Evolutionary conservation across 2,329 filamentous ascomycete species (phyloP).

Genomic region (Fusarium irregulare): DNA sequence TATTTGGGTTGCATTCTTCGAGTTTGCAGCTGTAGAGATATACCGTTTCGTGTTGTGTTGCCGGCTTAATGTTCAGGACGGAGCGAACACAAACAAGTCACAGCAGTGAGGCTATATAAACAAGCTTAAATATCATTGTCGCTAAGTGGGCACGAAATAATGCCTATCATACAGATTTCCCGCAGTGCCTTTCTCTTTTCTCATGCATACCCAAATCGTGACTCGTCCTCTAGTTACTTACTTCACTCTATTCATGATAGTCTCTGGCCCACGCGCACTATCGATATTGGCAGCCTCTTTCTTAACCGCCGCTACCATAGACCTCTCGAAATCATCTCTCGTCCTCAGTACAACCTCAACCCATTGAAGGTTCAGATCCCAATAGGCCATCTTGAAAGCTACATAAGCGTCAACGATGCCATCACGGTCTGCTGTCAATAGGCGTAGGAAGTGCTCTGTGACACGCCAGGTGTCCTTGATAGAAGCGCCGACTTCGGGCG

Average conservation of each 20-base stretch:
- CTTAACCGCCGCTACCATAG: slow-evolving; percentile 90
- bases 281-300: slow-evolving; percentile 86
- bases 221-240: slow-evolving; percentile 64
- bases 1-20: slow-evolving; percentile 3
- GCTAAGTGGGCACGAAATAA: slow-evolving; percentile 36
- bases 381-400: slow-evolving; percentile 85
- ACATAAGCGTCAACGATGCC: slow-evolving; percentile 82
- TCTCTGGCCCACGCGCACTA: slow-evolving; percentile 84
- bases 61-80: neutral
- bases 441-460: slow-evolving; percentile 82
- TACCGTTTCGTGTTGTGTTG: slow-evolving; percentile 16
- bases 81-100: slow-evolving; percentile 8
- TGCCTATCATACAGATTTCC: slow-evolving; percentile 32
- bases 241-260: slow-evolving; percentile 94
- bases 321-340: slow-evolving; percentile 92
- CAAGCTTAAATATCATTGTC: slow-evolving; percentile 29
- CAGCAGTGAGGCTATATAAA: slow-evolving; percentile 19
- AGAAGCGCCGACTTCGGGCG: slow-evolving; percentile 73
- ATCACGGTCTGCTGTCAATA: slow-evolving; percentile 82
- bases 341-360: slow-evolving; percentile 89
- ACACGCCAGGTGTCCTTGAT: slow-evolving; percentile 95
- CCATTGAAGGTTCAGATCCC: slow-evolving; percentile 95
- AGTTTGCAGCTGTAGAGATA: slow-evolving; percentile 15
- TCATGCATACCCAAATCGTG: slow-evolving; percentile 7
- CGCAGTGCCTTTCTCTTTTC: slow-evolving; percentile 6